Base-by-base conservation (phyloP, 148 eudicot species). In the Simmondsia chinensis region DNA sequence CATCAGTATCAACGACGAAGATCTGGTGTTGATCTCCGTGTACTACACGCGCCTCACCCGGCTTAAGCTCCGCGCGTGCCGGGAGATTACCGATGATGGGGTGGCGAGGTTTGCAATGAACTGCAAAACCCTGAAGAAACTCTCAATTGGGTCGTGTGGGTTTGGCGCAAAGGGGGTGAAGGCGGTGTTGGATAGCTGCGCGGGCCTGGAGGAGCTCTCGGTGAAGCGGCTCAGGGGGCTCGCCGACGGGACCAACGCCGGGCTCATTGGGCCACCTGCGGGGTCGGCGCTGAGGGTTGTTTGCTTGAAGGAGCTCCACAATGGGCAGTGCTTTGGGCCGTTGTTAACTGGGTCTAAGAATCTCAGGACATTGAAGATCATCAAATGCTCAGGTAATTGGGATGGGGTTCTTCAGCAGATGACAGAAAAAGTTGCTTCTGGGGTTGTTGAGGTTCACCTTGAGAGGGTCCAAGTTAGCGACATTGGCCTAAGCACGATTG, bases 381-480 rank as follows among this genome's bases (percentile, higher is more conserved):
- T 76, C 13, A 56, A 71, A 15, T 83, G 94, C 57, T 54, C 68
- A 29, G 94, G 94, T 3, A 79, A 83, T 52, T 83, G 94, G 94
- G 94, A 83, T 59, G 54, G 61, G 38, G 63, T 72, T 47, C 52
- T 82, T 51, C 66, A 76, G 63, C 40, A 41, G 32, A 58, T 74
- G 36, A 64, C 65, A n/a, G n/a, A n/a, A 1, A 21, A 2, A 17
- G 35, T 66, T 7, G 37, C 64, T 33, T 61, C 52, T 46, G 63
- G 60, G 36, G 55, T 83, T 59, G 64, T 54, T 2, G 94, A 83
- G 60, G 51, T 83, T 30, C 81, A 76, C 46, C 56, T 83, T 41
- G 94, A 83, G 68, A 80, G 79, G 60, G 60, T 80, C 35, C 94
- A 79, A 41, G 82, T 83, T 27, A 83, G 75, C 9, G 94, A 83